phyloP scores from a whole-genome alignment of 2,329 filamentous ascomycete species.

The Fusarium austroafricanum region DNA sequence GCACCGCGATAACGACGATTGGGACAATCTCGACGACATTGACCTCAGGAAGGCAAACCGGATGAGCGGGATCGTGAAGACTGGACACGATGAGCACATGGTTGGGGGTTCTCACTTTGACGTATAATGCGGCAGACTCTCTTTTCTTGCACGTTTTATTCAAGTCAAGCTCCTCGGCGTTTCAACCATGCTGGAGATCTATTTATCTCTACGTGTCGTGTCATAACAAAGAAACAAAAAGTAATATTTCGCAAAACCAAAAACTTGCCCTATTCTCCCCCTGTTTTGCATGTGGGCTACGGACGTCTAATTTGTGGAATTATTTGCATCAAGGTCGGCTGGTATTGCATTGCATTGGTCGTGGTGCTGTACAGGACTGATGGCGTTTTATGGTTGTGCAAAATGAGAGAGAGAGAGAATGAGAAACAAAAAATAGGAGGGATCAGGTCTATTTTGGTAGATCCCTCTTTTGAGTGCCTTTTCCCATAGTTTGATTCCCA shows the following conservation, averaged over 20 bases:
- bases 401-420: conserved; percentile 19
- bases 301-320: conserved; percentile 51
- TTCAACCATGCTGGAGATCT: conserved; percentile 43
- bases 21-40: conserved; percentile 69
- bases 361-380: conserved; percentile 43
- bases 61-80: conserved; percentile 73
- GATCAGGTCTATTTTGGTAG: conserved; percentile 14
- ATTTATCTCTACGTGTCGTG: conserved; percentile 41
- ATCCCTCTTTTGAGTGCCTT: conserved; percentile 16
- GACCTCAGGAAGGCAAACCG: conserved; percentile 65
- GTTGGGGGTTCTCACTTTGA: conserved; percentile 73
- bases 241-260: conserved; percentile 45
- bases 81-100: conserved; percentile 71
- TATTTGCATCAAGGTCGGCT: conserved; percentile 47
- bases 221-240: conserved; percentile 44
- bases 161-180: conserved; percentile 40
- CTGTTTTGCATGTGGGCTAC: conserved; percentile 41
- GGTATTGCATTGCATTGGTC: conserved; percentile 48
- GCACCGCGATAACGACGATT: conserved; percentile 59
- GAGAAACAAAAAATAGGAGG: conserved; percentile 10
- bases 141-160: conserved; percentile 33
- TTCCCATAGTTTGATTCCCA: conserved; percentile 32
- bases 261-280: conserved; percentile 12
- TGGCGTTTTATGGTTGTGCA: conserved; percentile 48
- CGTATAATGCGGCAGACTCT: conserved; percentile 57